These are phyloP conservation scores for Fusarium protoensiforme DNA, from an alignment of 2,329 filamentous ascomycete species.

Conservation along the genomic window DNA sequence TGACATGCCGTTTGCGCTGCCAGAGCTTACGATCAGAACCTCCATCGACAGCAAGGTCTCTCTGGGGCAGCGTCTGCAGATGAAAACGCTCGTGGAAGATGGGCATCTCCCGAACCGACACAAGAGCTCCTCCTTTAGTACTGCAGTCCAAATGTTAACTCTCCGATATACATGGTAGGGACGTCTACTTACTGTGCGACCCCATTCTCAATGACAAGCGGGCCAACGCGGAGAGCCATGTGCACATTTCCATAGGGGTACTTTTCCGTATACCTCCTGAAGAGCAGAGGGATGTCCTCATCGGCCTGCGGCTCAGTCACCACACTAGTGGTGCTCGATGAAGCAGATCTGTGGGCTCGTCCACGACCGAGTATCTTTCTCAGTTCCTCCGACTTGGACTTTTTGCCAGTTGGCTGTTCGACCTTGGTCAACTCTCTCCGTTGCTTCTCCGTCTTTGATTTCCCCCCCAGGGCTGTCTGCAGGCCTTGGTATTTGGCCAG, in stretches of 20 bases:
- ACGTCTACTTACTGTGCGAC: constrained; percentile 47
- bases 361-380: not conserved
- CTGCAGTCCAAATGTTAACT: constrained; percentile 19
- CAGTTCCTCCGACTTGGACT: constrained; percentile 13
- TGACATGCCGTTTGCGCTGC: constrained; percentile 19
- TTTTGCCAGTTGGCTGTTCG: not conserved
- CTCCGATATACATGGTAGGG: accelerated
- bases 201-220: constrained; percentile 54
- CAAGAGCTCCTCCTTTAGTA: constrained; percentile 38
- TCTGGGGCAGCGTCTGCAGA: constrained; percentile 29
- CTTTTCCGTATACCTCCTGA: constrained; percentile 44
- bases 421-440: not conserved
- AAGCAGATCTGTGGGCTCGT: constrained; percentile 13
- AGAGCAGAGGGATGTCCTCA: constrained; percentile 45
- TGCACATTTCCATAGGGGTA: constrained; percentile 54
- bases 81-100: constrained; percentile 34
- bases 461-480: constrained; percentile 25
- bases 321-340: constrained; percentile 19
- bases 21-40: constrained; percentile 14
- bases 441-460: not conserved
- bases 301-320: constrained; percentile 29
- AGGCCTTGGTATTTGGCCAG: constrained; percentile 31
- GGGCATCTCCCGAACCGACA: constrained; percentile 41
- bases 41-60: constrained; percentile 30
- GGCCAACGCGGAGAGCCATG: constrained; percentile 53